Base-by-base conservation (phyloP, 768 basidiomycete genomes). In the Cystobasidiopsis lactophilus region DNA sequence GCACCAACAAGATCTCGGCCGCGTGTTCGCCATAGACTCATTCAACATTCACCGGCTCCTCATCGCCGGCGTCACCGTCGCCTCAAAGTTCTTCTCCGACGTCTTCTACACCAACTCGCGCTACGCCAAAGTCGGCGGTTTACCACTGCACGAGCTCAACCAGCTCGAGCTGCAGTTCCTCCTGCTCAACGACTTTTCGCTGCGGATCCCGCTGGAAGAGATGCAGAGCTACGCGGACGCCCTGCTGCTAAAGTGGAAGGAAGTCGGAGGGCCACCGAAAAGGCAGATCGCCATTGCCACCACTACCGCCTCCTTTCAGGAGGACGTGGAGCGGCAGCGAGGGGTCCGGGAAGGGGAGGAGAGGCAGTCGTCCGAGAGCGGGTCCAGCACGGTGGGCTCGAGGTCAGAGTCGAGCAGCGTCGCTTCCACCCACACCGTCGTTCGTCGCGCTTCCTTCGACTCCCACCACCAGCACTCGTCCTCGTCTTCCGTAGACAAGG, bases 41-140 rank as follows among this genome's bases (percentile, higher is more conserved):
- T 96, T 79, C 69, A 98, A 98, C 64, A 82, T 98, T 24, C 93
- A 98, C 67, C 76, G 93, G 44, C 73, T 98, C 40, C 83, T 96
- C 62, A 96, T 98, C 57, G 88, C 93, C 0, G 93, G 93, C 10
- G 84, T 98, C 43, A 96, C 93, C 2, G 91, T 98, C n/a, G 91
- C 91, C 23, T 86, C 83, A 71, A 98, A 98, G 68, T 98, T 96
- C 66, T 96, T 96, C 65, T 83, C 80, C 52, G 93, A 96, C 66
- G 86, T 98, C 3, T 98, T 98, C 62, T 96, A 98, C 68, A 95
- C 93, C 16, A 98, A 98, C 62, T 93, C 91, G 9, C 75, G 91
- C 29, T 98, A 98, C 65, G 93, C 93, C 50, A 98, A 96, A 77
- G 91, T 98, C 56, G 93, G 93, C 40, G 93, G 93, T 24, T 75